These are phyloP conservation scores for Sequoiadendron giganteum DNA, from an alignment of 75 land plant genomes.

Conservation along the genomic window DNA sequence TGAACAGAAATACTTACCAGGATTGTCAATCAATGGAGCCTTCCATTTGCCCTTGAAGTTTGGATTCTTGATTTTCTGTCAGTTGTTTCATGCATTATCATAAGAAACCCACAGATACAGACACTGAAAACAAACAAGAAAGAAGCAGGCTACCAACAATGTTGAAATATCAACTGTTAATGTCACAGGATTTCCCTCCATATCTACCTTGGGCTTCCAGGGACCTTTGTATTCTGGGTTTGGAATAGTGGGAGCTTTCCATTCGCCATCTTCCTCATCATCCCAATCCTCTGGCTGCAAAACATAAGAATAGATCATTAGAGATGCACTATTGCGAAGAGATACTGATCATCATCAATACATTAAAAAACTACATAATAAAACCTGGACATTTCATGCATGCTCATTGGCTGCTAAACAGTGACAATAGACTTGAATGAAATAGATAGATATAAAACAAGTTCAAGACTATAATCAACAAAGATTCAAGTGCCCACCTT, in stretches of 20 bases:
- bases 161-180: not conserved
- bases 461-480: not conserved
- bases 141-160: not conserved
- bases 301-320: not conserved
- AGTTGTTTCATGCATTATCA: not conserved
- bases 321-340: not conserved
- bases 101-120: conserved; percentile 10
- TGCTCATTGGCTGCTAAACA: not conserved
- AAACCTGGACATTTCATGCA: not conserved
- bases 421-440: not conserved
- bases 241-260: conserved; percentile 87
- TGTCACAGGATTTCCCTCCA: not conserved
- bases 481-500: conserved; percentile 39
- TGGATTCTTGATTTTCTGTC: conserved; percentile 95
- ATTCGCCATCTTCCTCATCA: conserved; percentile 97
- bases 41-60: conserved; percentile 97
- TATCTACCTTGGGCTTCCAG: conserved; percentile 79
- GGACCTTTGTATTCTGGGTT: conserved; percentile 98
- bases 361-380: not conserved
- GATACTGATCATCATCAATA: not conserved
- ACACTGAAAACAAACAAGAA: not conserved
- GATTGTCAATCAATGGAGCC: conserved; percentile 95
- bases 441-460: not conserved
- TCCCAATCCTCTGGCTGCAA: conserved; percentile 98
- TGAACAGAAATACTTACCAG: conserved; percentile 46